These are phyloP conservation scores for Pichia nakasei DNA, from an alignment of 805 yeast genomes.

Conservation along the genomic window DNA sequence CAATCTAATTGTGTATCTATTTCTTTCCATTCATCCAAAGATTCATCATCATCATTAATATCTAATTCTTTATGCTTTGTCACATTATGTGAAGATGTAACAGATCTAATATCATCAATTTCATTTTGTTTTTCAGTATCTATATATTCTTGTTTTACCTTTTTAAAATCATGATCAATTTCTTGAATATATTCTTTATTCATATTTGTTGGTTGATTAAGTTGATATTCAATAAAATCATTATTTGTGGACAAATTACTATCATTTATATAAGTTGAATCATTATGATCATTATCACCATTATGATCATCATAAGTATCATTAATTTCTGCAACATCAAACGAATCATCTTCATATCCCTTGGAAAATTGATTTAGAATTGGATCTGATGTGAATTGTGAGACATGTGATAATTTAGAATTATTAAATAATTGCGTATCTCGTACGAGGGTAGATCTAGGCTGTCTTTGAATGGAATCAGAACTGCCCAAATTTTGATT, in stretches of 20 bases:
- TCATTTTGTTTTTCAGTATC: neutral
- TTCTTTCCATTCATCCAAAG: slow-evolving; percentile 67
- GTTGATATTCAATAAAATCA: slow-evolving; percentile 22
- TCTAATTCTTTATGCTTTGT: slow-evolving; percentile 4
- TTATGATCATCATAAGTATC: neutral
- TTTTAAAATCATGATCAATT: slow-evolving; percentile 13
- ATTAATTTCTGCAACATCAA: neutral
- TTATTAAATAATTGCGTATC: neutral
- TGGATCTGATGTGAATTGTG: neutral
- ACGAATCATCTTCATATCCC: neutral
- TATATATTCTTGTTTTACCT: slow-evolving; percentile 5
- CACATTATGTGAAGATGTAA: neutral
- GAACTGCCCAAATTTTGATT: no score
- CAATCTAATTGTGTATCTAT: slow-evolving; percentile 76
- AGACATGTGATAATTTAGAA: neutral
- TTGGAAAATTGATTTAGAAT: neutral
- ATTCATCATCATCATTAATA: slow-evolving; percentile 19
- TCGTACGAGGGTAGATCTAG: neutral
- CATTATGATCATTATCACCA: neutral
- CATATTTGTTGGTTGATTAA: slow-evolving; percentile 10
- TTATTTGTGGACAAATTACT: neutral
- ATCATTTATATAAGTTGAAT: slow-evolving; percentile 2
- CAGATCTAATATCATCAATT: neutral
- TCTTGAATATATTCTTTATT: slow-evolving; percentile 15
- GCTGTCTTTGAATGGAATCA: neutral